These are phyloP conservation scores for Eimeria praecox DNA, from an alignment of 169 alveolate species.

Conservation along the genomic window DNA sequence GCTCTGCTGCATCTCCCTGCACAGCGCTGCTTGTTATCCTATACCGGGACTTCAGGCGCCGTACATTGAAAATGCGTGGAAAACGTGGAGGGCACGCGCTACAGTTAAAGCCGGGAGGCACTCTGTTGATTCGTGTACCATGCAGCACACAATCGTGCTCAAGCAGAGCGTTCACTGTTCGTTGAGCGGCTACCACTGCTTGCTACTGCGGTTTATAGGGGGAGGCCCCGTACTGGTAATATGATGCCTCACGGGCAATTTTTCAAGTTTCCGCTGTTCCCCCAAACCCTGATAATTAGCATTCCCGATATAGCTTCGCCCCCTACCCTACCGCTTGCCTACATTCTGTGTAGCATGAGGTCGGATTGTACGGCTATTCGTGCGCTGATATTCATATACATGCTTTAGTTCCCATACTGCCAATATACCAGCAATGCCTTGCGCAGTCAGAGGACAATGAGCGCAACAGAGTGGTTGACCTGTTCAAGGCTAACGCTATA, in stretches of 20 bases:
- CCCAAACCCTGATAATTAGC: background rate
- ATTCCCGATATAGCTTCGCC: background rate
- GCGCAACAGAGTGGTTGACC: background rate
- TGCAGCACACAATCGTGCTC: background rate
- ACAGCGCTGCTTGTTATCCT: background rate
- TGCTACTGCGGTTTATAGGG: background rate
- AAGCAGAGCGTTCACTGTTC: background rate
- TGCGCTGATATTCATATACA: background rate
- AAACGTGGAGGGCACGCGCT: background rate
- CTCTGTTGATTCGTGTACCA: background rate
- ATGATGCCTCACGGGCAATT: background rate
- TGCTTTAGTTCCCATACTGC: background rate
- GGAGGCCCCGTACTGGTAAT: background rate
- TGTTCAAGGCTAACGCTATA: background rate
- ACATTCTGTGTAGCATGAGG: background rate
- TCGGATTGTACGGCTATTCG: background rate
- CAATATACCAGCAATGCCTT: background rate
- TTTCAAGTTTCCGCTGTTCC: background rate
- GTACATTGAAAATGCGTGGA: background rate
- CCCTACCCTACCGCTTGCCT: background rate
- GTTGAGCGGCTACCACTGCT: background rate
- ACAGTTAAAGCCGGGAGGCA: background rate
- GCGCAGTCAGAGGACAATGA: background rate
- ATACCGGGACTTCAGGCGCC: background rate
- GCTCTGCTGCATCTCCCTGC: background rate